phyloP scores from a whole-genome alignment of 352 stramenopile species.

The Pythium sukuiense region DNA sequence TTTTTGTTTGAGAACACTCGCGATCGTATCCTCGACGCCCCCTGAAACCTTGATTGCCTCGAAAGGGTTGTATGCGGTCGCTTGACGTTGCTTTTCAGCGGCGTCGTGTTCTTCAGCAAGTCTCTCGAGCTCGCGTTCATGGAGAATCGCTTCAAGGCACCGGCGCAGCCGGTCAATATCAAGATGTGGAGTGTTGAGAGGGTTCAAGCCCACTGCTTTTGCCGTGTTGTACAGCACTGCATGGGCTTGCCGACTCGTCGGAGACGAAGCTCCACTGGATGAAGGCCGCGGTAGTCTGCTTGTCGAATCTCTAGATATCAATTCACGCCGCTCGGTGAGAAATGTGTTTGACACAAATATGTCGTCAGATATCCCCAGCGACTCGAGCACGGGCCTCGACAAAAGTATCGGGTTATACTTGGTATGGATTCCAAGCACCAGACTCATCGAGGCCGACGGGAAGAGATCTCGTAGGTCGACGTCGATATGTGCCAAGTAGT shows the following conservation, averaged over 20 bases:
- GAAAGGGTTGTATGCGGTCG: conserved; percentile 53
- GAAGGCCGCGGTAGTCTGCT: not conserved
- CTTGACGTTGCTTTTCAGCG: conserved; percentile 24
- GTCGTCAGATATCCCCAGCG: conserved; percentile 16
- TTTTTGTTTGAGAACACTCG: conserved; percentile 32
- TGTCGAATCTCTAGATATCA: not conserved
- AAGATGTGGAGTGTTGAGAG: not conserved
- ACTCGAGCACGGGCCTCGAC: conserved; percentile 26
- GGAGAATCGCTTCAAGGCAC: conserved; percentile 41
- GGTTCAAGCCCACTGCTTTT: not conserved
- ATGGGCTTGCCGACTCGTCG: conserved; percentile 12
- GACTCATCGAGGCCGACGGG: conserved; percentile 33
- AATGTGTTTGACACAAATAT: conserved; percentile 46
- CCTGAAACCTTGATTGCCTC: conserved; percentile 49
- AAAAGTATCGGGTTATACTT: conserved; percentile 50
- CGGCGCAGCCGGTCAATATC: conserved; percentile 11
- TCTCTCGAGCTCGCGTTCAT: conserved; percentile 40
- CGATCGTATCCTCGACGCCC: conserved; percentile 52
- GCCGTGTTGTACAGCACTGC: conserved; percentile 12
- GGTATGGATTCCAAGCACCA: conserved; percentile 36
- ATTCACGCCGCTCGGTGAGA: conserved; percentile 39
- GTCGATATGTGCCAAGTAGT: conserved; percentile 55
- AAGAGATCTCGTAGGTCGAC: conserved; percentile 44
- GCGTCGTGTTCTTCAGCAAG: conserved; percentile 18
- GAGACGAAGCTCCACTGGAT: not conserved